Percentiles rank a stretch among this genome's conserved stretches.
Evolutionary conservation across 1,139 yeast genomes (phyloP).

Genomic region (Hansenula lynferdii): DNA sequence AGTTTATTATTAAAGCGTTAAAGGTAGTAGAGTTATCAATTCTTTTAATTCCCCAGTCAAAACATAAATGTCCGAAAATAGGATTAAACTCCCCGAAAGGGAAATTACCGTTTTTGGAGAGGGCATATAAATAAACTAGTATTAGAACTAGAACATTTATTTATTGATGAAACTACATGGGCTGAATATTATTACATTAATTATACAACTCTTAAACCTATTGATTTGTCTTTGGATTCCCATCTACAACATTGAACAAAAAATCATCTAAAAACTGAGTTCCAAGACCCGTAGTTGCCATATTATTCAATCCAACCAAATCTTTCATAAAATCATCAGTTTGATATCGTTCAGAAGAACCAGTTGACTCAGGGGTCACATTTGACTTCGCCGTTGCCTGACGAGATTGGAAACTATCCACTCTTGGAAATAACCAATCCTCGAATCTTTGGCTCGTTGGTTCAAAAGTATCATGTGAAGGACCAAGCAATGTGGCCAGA

Average conservation of each 20-base stretch:
- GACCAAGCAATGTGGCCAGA: neutral
- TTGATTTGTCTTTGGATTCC: neutral
- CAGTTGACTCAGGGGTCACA: constrained; percentile 1
- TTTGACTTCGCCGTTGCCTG: neutral
- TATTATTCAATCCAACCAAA: constrained; percentile 11
- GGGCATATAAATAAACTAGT: no score
- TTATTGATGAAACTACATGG: neutral
- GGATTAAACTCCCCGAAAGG: neutral
- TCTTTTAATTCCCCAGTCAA: no score
- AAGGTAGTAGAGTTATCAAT: no score
- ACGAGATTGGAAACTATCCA: constrained; percentile 4
- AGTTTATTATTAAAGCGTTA: no score
- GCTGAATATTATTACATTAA: no score
- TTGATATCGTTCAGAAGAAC: constrained; percentile 3
- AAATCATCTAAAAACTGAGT: constrained; percentile 18
- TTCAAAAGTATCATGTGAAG: neutral
- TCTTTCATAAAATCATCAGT: constrained; percentile 15
- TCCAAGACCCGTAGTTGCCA: constrained; percentile 4
- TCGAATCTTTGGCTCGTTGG: constrained; percentile 12
- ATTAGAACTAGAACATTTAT: no score
- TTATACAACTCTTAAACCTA: no score
- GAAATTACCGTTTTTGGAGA: neutral
- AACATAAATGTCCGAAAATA: no score
- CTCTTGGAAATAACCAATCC: constrained; percentile 20
- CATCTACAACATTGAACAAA: constrained; percentile 14